Evolutionary conservation across 2,329 filamentous ascomycete species (phyloP).

Genomic region (Verticillium longisporum): DNA sequence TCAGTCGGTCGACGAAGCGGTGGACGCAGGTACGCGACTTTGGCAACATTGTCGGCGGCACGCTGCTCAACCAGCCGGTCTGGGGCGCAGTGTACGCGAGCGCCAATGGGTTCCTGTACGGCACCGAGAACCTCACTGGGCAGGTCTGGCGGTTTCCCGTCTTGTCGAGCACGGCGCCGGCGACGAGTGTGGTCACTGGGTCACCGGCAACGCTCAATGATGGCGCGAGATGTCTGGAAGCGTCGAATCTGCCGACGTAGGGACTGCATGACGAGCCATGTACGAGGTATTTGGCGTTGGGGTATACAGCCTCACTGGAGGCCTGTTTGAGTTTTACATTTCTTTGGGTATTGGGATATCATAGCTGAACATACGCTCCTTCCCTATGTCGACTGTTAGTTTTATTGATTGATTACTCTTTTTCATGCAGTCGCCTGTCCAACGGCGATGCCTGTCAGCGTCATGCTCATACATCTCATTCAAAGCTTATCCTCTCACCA

Average conservation of each 20-base stretch:
- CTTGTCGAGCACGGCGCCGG: not conserved
- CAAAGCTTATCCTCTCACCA: too few species aligned
- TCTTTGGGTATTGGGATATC: not conserved
- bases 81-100: slow-evolving; percentile 13
- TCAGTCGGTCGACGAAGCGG: slow-evolving; percentile 4
- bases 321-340: not conserved
- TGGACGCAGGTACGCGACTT: slow-evolving; percentile 6
- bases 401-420: not conserved
- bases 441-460: too few species aligned
- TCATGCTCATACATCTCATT: too few species aligned
- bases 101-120: slow-evolving; percentile 11
- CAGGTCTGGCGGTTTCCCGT: slow-evolving; percentile 15
- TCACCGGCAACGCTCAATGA: slow-evolving; percentile 4
- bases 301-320: not conserved
- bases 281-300: not conserved
- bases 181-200: not conserved
- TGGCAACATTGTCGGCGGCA: slow-evolving; percentile 6
- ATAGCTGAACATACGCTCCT: not conserved
- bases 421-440: too few species aligned
- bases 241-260: not conserved
- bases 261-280: not conserved
- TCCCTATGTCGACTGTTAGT: not conserved
- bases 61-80: slow-evolving; percentile 1
- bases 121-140: slow-evolving; percentile 13
- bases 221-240: slow-evolving; percentile 7